Base-by-base conservation (phyloP, 768 basidiomycete genomes). In the Antrodiella citrinella region DNA sequence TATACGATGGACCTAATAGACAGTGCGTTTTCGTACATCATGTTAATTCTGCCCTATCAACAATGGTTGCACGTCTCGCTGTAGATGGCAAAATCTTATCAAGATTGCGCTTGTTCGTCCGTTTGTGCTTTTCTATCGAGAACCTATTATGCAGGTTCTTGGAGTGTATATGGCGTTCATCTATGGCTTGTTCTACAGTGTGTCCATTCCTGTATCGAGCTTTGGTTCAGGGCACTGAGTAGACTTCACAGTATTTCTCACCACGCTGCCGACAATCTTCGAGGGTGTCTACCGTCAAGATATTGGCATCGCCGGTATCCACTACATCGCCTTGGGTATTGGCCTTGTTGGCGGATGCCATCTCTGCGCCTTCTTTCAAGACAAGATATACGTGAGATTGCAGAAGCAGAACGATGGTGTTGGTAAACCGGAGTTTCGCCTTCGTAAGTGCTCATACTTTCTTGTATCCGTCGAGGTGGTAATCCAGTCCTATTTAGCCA, bases 101-200 rank as follows among this genome's bases (percentile, higher is more conserved):
- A 45, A 53, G 2, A 76, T 69, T 51, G 74, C 83, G 0, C 65
- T 89, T 18, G 65, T 72, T 7, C 75, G 86, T 12, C 88, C 89
- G 0, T 84, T 90, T 66, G 59, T 65, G 2, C 63, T 89, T 9
- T 82, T 87, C 51, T 55, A 47, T 2, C 58, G 57, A 7, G 86
- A 88, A 56, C 75, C 80, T 0, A 84, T 87, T 56, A 67, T 84
- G 19, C 82, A 84, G 57, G 57, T 84, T 1, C 65, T 86, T 3
- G 80, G 81, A 0, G 4, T 79, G 0, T 87, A 84, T 54, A 81
- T 84, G 78, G 78, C 82, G 0, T 78, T 84, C 52, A 59, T 84
- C 7, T 89, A 82, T 50, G 86, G 83, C 3, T 58, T 72, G 0
- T 65, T 81, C 35, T 85, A 82, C 51, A 54, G 80, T 79, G 19